phyloP scores from a whole-genome alignment of 2,329 filamentous ascomycete species.

The Reticulascus tulasneorum region DNA sequence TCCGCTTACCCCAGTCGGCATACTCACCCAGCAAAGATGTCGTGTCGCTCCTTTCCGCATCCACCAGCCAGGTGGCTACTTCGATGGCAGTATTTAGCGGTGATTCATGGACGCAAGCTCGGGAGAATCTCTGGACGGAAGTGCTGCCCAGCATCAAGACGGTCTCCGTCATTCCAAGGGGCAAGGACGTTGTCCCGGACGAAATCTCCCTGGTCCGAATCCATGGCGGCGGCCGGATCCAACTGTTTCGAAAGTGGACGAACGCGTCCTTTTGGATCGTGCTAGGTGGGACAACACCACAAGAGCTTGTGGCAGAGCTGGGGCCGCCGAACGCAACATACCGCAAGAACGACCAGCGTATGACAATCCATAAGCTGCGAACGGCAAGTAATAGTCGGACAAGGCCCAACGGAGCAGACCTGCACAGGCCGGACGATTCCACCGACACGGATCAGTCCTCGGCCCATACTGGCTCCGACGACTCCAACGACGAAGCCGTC shows the following conservation, averaged over 20 bases:
- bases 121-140: slow-evolving; percentile 72
- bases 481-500: slow-evolving; percentile 53
- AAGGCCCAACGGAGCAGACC: slow-evolving; percentile 40
- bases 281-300: slow-evolving; percentile 83
- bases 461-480: slow-evolving; percentile 66
- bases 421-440: slow-evolving; percentile 50
- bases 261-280: slow-evolving; percentile 65
- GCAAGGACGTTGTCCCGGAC: slow-evolving; percentile 77
- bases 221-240: slow-evolving; percentile 72
- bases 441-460: slow-evolving; percentile 75
- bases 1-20: slow-evolving; percentile 68
- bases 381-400: slow-evolving; percentile 47
- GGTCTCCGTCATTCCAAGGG: slow-evolving; percentile 63
- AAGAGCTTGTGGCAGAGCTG: slow-evolving; percentile 85
- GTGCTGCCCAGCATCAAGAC: slow-evolving; percentile 70
- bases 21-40: slow-evolving; percentile 79
- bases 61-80: slow-evolving; percentile 70
- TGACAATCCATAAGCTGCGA: slow-evolving; percentile 75
- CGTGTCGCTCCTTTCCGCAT: slow-evolving; percentile 72
- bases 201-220: slow-evolving; percentile 80
- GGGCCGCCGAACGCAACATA: slow-evolving; percentile 94
- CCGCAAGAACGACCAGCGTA: slow-evolving; percentile 81
- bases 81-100: slow-evolving; percentile 92
- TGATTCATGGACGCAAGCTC: slow-evolving; percentile 82
- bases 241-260: slow-evolving; percentile 70